Base-by-base conservation (phyloP, 257 asterid genomes). In the Nicotiana noctiflora region DNA sequence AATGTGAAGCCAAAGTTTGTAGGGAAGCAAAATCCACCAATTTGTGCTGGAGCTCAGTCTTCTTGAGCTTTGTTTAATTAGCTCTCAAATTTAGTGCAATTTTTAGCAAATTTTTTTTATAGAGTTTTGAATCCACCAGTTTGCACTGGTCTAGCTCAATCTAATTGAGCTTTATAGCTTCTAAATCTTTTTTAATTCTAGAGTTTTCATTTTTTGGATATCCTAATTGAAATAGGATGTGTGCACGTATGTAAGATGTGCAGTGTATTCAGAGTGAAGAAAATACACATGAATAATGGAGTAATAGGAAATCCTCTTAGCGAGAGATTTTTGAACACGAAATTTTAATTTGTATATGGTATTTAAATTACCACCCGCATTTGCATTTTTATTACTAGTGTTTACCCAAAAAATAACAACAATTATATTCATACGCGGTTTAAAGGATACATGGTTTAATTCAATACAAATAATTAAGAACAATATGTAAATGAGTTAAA, bases 1-100 rank as follows among this genome's bases (percentile, higher is more conserved):
- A 89, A 87, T 77, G 82, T 88, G 49, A 79, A 82, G 65, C 89
- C 91, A 3, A 78, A 4, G 17, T 68, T 86, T 29, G 64, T 75
- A 0, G 90, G 90, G 8, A 78, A 62, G 2, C 82, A 79, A 1
- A 61, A 78, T 53, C 90, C 88, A 17, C 82, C 83, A 7, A 79
- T 76, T 19, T 84, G 87, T 72, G 78, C 78, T 72, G 78, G 78
- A 46, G 40, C 78, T 72, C 61, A 23, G 0, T 6, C 78, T 23
- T 6, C 61, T 72, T 72, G 78, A 72, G 4, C 4, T 23, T 23
- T n/a, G 0, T 18, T 56, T 6, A 56, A 5, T 40, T 59, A 59
- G 29, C 4, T 23, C 34, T 1, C 59, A 44, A 44, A 0, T 21
- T 44, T 70, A 44, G 59, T 70, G 77, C 21, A 21, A 2, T 21